Percentiles rank a stretch among this genome's conserved stretches.
These are phyloP conservation scores for Piper betle DNA, from an alignment of 164 flowering plant genomes.

Conservation along the genomic window DNA sequence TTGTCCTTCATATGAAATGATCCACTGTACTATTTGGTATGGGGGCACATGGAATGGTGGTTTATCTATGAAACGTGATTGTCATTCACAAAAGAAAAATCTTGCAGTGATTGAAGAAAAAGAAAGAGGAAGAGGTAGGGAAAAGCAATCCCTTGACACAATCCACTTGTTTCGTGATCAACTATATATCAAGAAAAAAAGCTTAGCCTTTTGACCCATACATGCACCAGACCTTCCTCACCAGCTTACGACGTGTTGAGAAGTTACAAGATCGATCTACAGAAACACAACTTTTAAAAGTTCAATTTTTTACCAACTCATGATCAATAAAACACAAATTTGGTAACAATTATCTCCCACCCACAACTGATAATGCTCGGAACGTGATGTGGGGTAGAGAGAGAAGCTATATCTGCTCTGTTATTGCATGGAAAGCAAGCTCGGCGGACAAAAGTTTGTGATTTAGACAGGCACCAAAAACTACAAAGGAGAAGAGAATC, in stretches of 20 bases:
- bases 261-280: background rate
- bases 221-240: background rate
- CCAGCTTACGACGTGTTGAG: background rate
- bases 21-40: conserved; percentile 22
- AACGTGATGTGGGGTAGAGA: background rate
- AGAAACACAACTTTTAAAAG: background rate
- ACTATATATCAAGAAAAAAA: background rate
- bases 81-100: conserved; percentile 23
- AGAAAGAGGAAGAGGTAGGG: conserved; percentile 9
- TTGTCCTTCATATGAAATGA: conserved; percentile 39
- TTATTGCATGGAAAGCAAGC: no score
- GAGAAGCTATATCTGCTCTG: no score
- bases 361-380: background rate
- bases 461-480: background rate
- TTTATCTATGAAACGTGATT: conserved; percentile 17
- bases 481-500: background rate
- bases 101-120: conserved; percentile 9
- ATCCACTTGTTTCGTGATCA: no score
- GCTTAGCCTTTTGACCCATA: conserved; percentile 9
- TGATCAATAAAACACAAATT: background rate
- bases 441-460: background rate
- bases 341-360: background rate
- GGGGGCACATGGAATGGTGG: conserved; percentile 39
- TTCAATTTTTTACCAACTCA: background rate
- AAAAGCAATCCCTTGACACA: conserved; percentile 4